phyloP scores from a whole-genome alignment of 202 grass and related monocot genomes.

The Thinopyrum obtusiflorum region DNA sequence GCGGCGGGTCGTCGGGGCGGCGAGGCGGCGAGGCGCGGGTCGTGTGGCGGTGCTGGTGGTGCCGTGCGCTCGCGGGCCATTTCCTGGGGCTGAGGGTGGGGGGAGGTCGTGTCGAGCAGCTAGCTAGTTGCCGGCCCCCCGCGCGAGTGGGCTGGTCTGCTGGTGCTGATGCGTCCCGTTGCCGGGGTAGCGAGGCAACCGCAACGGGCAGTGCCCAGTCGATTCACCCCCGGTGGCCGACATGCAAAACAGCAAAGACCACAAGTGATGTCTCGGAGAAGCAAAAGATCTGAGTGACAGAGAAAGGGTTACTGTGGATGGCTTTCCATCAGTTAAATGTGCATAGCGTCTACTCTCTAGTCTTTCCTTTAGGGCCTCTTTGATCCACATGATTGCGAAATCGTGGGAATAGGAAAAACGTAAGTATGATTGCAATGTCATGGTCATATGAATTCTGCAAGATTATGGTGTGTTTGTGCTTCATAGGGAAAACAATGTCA shows the following conservation, averaged over 20 bases:
- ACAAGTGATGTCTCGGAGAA: not conserved
- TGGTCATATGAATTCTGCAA: too few species aligned
- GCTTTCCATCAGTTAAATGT: too few species aligned
- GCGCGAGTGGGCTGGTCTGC: not conserved
- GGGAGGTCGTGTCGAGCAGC: not conserved
- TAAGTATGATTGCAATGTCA: too few species aligned
- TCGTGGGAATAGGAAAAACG: too few species aligned
- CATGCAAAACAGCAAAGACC: not conserved
- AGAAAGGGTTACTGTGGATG: not conserved
- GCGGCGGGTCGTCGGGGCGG: not conserved
- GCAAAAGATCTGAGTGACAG: not conserved
- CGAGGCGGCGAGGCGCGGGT: not conserved
- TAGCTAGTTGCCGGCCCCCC: not conserved
- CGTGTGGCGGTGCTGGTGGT: not conserved
- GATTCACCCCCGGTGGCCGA: not conserved
- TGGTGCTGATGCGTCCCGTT: not conserved
- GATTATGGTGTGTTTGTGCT: too few species aligned
- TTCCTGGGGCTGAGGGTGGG: not conserved
- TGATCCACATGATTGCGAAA: not conserved
- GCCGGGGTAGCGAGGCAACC: not conserved
- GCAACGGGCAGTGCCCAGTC: not conserved
- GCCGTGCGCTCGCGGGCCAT: not conserved
- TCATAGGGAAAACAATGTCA: too few species aligned
- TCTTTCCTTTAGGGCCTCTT: too few species aligned
- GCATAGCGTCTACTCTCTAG: too few species aligned